phyloP scores from a whole-genome alignment of 2,329 filamentous ascomycete genomes.

The Arthroderma sp. region DNA sequence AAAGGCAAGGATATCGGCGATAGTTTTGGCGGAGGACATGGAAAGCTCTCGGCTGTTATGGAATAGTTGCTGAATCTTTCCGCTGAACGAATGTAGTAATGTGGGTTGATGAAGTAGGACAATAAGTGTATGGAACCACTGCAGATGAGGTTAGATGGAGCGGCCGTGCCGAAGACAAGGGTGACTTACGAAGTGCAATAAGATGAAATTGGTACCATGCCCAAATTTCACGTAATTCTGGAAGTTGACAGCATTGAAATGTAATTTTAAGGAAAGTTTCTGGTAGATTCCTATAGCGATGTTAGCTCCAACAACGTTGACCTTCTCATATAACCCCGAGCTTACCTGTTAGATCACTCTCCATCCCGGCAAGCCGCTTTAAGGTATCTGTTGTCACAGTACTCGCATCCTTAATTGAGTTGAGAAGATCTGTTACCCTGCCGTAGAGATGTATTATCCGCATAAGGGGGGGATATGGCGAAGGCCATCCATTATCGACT shows the following conservation, averaged over 20 bases:
- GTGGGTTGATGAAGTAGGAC: constrained; percentile 77
- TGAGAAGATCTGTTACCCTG: constrained; percentile 69
- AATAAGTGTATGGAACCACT: constrained; percentile 76
- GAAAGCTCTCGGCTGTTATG: constrained; percentile 68
- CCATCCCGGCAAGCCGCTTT: constrained; percentile 60
- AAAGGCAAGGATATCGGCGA: constrained; percentile 77
- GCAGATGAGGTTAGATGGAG: neutral
- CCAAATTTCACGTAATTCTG: constrained; percentile 68
- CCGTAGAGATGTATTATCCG: constrained; percentile 79
- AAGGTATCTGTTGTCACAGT: constrained; percentile 66
- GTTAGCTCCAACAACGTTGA: constrained; percentile 3
- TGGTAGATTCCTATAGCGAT: constrained; percentile 47
- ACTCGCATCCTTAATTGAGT: constrained; percentile 60
- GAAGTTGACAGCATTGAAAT: constrained; percentile 79
- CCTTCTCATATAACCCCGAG: constrained; percentile 21
- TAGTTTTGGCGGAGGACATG: constrained; percentile 84
- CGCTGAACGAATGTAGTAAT: constrained; percentile 62
- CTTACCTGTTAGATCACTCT: constrained; percentile 57
- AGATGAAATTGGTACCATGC: constrained; percentile 74
- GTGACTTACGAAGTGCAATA: constrained; percentile 52
- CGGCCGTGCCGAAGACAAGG: neutral
- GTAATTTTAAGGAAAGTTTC: constrained; percentile 57
- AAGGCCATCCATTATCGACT: constrained; percentile 52
- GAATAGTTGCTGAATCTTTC: constrained; percentile 56
- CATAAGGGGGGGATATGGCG: constrained; percentile 66